Conservation (phyloP, 805 yeast genomes). For the Candida corydali region DNA sequence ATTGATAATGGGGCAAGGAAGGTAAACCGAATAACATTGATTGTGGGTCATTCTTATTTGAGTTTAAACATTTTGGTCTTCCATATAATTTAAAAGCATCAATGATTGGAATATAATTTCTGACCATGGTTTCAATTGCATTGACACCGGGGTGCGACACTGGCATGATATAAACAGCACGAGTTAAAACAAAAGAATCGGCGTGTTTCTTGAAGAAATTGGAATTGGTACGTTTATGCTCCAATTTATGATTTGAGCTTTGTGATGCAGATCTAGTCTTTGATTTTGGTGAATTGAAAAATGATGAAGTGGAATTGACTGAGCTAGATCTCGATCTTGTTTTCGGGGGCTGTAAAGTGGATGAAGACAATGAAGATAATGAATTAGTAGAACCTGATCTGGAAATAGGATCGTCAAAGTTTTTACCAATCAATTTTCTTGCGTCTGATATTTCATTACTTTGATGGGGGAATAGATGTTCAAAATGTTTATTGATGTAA, state of each 20-base stretch:
- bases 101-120: slow-evolving; percentile 64
- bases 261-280: slow-evolving; percentile 5
- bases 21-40: slow-evolving; percentile 76
- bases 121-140: slow-evolving; percentile 67
- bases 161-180: slow-evolving; percentile 64
- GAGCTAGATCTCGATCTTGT: slow-evolving; percentile 19
- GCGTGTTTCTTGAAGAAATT: slow-evolving; percentile 26
- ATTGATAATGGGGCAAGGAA: slow-evolving; percentile 63
- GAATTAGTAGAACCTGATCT: slow-evolving; percentile 9
- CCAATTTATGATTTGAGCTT: background rate
- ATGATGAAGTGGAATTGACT: slow-evolving; percentile 22
- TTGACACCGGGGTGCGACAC: slow-evolving; percentile 68
- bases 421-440: slow-evolving; percentile 7
- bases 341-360: slow-evolving; percentile 4
- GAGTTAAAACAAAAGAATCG: slow-evolving; percentile 27
- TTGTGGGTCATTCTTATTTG: slow-evolving; percentile 62
- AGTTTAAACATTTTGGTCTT: slow-evolving; percentile 66
- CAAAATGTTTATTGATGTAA: slow-evolving; percentile 39
- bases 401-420: background rate
- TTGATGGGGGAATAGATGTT: slow-evolving; percentile 24
- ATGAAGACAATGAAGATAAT: slow-evolving; percentile 15
- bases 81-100: slow-evolving; percentile 73
- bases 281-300: slow-evolving; percentile 18
- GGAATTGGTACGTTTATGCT: slow-evolving; percentile 11
- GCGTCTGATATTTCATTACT: slow-evolving; percentile 1